Percentiles rank a stretch among this genome's conserved stretches.
These are phyloP conservation scores for Globisporangium cylindrosporum DNA, from an alignment of 352 stramenopile genomes.

Conservation along the genomic window DNA sequence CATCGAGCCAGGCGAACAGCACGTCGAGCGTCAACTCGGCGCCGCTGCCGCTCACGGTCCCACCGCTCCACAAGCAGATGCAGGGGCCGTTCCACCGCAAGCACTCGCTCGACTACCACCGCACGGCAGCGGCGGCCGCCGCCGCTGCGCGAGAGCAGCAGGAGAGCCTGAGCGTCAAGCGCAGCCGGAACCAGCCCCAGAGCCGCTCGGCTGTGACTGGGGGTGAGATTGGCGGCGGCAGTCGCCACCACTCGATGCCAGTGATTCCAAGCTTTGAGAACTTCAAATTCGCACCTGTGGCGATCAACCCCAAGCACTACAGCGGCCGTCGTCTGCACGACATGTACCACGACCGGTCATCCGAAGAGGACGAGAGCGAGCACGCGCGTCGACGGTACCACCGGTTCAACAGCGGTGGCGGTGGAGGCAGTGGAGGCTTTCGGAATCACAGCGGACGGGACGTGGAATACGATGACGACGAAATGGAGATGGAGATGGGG, in stretches of 20 bases:
- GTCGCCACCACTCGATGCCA: constrained; percentile 51
- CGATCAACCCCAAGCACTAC: constrained; percentile 10
- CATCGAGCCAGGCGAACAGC: constrained; percentile 34
- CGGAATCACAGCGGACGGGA: constrained; percentile 16
- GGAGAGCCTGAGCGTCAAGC: constrained; percentile 14
- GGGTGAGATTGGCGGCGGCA: constrained; percentile 16
- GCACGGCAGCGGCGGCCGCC: constrained; percentile 14
- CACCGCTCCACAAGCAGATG: constrained; percentile 23
- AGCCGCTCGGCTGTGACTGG: constrained; percentile 3
- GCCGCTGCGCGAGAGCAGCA: constrained; percentile 23
- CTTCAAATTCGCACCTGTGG: constrained; percentile 16
- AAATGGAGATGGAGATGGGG: background rate
- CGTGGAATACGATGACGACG: constrained; percentile 8
- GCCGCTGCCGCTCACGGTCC: constrained; percentile 19
- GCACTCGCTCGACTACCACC: constrained; percentile 37
- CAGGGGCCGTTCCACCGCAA: constrained; percentile 29
- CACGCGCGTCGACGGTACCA: constrained; percentile 20
- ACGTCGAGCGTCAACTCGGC: constrained; percentile 33
- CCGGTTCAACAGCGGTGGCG: constrained; percentile 6
- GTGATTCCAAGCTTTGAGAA: constrained; percentile 54
- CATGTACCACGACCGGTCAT: constrained; percentile 19
- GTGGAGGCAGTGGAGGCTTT: background rate
- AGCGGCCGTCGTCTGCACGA: constrained; percentile 18
- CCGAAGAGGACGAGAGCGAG: constrained; percentile 26
- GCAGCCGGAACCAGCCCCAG: constrained; percentile 13